Evolutionary conservation across 805 yeast genomes (phyloP).

Genomic region (Pichia thaimueangensis): DNA sequence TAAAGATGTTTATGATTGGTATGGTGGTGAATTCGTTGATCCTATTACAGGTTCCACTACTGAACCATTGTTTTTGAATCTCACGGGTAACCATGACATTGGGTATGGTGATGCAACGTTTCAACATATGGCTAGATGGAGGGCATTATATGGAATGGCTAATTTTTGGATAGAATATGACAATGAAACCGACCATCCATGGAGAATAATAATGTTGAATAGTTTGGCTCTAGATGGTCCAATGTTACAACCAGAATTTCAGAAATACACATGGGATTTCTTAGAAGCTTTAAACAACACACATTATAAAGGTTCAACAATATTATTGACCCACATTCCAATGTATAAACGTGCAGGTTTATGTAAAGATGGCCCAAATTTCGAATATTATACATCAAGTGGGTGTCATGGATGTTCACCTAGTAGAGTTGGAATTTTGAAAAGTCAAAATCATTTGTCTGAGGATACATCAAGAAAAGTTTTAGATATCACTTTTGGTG

Average conservation of each 20-base stretch:
- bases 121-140: conserved; percentile 82
- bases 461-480: conserved; percentile 60
- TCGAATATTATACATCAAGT: conserved; percentile 48
- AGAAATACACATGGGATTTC: conserved; percentile 67
- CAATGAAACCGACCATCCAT: conserved; percentile 57
- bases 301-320: conserved; percentile 69
- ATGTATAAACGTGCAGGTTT: conserved; percentile 75
- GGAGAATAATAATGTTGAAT: conserved; percentile 85
- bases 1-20: conserved; percentile 65
- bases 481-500: conserved; percentile 63
- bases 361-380: conserved; percentile 82
- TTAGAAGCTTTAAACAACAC: conserved; percentile 49
- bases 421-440: conserved; percentile 60
- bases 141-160: conserved; percentile 70
- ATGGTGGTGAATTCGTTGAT: conserved; percentile 15
- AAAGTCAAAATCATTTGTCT: conserved; percentile 83
- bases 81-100: conserved; percentile 93
- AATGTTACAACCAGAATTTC: conserved; percentile 65
- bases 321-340: conserved; percentile 85
- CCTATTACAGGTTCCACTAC: conserved; percentile 26
- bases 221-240: conserved; percentile 87
- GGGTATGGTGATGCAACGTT: conserved; percentile 96
- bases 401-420: conserved; percentile 48
- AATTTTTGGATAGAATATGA: conserved; percentile 76
- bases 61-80: conserved; percentile 68